Evolutionary conservation across 176 grass and related monocot species (phyloP).

Genomic region (Panicum miliaceum): DNA sequence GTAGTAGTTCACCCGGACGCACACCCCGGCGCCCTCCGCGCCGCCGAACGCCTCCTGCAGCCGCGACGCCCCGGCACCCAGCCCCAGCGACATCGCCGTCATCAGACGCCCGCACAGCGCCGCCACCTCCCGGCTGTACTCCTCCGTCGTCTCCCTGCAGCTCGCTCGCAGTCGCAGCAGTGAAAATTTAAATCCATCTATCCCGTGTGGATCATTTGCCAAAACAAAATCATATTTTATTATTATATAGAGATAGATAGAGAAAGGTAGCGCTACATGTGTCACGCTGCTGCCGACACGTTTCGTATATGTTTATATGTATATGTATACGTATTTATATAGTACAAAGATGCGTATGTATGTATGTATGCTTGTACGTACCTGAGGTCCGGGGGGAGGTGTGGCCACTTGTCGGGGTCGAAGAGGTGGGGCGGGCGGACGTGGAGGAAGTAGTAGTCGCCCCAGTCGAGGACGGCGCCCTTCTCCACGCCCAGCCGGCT

Average conservation of each 20-base stretch:
- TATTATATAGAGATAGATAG: too few species aligned
- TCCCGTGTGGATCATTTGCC: too few species aligned
- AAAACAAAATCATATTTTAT: too few species aligned
- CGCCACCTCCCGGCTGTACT: constrained; percentile 65
- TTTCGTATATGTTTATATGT: too few species aligned
- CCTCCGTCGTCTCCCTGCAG: constrained; percentile 55
- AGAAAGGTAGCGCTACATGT: too few species aligned
- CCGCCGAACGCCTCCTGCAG: constrained; percentile 72
- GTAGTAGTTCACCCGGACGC: constrained; percentile 89
- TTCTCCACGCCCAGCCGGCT: constrained; percentile 75
- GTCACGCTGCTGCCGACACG: too few species aligned
- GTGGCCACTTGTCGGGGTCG: constrained; percentile 63
- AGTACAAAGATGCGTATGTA: too few species aligned
- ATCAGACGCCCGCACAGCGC: constrained; percentile 59
- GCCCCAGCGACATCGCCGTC: constrained; percentile 55
- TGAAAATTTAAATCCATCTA: too few species aligned
- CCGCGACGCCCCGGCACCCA: constrained; percentile 27
- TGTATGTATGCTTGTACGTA: too few species aligned
- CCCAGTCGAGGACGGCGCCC: constrained; percentile 80
- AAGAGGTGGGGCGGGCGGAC: constrained; percentile 56
- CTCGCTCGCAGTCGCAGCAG: too few species aligned
- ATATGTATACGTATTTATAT: too few species aligned
- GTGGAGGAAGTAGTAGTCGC: constrained; percentile 95
- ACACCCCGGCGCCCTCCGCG: constrained; percentile 45
- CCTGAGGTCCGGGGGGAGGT: constrained; percentile 61